Percentiles rank a stretch among this genome's conserved stretches.
phyloP scores from a whole-genome alignment of 1,284 basidiomycete genomes.

The Porogramme epimiltina region DNA sequence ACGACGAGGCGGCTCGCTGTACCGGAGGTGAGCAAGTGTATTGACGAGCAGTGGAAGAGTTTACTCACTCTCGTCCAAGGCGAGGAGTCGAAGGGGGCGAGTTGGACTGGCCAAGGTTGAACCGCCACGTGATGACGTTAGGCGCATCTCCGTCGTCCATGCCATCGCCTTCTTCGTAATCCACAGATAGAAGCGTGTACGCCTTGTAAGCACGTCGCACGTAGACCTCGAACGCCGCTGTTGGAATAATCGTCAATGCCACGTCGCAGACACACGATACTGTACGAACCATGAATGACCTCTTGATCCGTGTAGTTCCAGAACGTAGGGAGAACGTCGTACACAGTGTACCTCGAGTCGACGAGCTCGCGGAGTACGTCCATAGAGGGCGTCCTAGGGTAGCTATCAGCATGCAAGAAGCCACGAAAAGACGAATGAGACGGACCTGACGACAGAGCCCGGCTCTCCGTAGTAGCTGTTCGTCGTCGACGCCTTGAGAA shows the following conservation, averaged over 20 bases:
- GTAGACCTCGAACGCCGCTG: constrained; percentile 96
- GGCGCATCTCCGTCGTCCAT: constrained; percentile 80
- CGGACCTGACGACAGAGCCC: constrained; percentile 62
- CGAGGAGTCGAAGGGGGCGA: constrained; percentile 86
- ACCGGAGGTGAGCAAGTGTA: constrained; percentile 13
- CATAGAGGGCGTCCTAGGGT: constrained; percentile 71
- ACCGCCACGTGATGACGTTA: constrained; percentile 87
- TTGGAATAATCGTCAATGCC: constrained; percentile 6
- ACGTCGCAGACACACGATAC: neutral
- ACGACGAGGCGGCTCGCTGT: constrained; percentile 47
- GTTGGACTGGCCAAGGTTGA: constrained; percentile 86
- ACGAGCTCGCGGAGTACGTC: constrained; percentile 92
- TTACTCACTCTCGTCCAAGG: constrained; percentile 60
- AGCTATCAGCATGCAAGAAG: constrained; percentile 3
- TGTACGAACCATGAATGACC: constrained; percentile 74
- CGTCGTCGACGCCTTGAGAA: constrained; percentile 87
- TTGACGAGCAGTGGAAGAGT: constrained; percentile 9
- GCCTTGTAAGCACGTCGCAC: constrained; percentile 95
- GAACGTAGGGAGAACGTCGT: constrained; percentile 95
- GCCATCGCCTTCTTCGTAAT: constrained; percentile 89
- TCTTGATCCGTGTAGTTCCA: constrained; percentile 87
- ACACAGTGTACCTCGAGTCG: constrained; percentile 96
- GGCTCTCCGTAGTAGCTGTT: constrained; percentile 90
- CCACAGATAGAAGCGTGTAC: constrained; percentile 89
- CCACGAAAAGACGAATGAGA: constrained; percentile 3